phyloP scores from a whole-genome alignment of 139 green algal genomes.

The Tetratostichococcus sp. region DNA sequence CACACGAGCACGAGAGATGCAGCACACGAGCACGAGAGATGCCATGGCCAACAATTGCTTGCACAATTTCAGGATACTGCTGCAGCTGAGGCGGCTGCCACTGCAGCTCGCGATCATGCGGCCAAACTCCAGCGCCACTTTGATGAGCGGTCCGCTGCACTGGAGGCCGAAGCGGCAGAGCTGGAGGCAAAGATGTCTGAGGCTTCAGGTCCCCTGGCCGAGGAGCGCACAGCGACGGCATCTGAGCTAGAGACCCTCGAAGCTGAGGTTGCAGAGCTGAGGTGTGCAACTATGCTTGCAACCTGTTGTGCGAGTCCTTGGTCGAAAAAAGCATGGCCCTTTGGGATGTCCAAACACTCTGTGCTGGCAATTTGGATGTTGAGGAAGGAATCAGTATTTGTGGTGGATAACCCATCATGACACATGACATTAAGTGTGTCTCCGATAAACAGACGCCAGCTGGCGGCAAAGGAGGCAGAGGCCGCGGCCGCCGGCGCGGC shows the following conservation, averaged over 20 bases:
- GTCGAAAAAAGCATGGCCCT: no score
- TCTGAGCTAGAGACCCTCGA: constrained; percentile 9
- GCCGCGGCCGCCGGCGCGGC: background rate
- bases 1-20: no score
- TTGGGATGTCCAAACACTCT: no score
- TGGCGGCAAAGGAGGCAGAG: constrained; percentile 16
- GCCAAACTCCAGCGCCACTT: background rate
- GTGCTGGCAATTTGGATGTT: no score
- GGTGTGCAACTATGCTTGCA: constrained; percentile 2
- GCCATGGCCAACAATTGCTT: no score
- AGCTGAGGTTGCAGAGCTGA: constrained; percentile 15
- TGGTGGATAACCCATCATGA: no score
- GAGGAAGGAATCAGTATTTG: no score
- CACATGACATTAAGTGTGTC: no score
- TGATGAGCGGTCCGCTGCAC: background rate
- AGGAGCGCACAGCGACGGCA: constrained; percentile 5
- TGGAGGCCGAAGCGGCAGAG: background rate
- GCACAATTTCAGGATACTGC: background rate
- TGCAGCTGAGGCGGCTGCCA: background rate
- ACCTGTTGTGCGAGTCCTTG: no score
- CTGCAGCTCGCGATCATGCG: background rate
- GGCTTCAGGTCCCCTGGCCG: constrained; percentile 10
- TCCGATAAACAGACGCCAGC: constrained; percentile 1
- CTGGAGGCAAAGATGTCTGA: constrained; percentile 21
- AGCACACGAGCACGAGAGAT: no score